Evolutionary conservation across 2,329 filamentous ascomycete species (phyloP).

Genomic region (Penicillium sp.): DNA sequence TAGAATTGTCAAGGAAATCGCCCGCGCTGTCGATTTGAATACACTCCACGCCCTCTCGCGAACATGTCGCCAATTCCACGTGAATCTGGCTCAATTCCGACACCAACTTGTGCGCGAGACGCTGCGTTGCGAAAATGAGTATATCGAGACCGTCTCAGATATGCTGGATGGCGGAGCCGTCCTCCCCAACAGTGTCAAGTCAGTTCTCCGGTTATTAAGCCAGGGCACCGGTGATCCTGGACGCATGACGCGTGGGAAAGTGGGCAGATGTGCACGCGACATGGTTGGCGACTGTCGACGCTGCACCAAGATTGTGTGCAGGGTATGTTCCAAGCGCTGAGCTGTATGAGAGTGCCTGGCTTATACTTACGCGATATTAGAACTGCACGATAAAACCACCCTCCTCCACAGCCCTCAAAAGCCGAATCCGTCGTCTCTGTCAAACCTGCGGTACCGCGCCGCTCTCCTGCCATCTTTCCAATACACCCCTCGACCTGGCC

Average conservation of each 20-base stretch:
- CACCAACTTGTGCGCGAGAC: conserved; percentile 73
- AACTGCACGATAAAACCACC: conserved; percentile 90
- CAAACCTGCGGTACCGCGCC: conserved; percentile 74
- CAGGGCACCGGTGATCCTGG: conserved; percentile 34
- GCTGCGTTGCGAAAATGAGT: conserved; percentile 78
- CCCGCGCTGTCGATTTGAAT: conserved; percentile 80
- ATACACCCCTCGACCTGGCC: conserved; percentile 38
- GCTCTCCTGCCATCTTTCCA: conserved; percentile 48
- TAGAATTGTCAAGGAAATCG: conserved; percentile 77
- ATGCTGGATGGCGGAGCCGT: conserved; percentile 48
- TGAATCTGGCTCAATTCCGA: conserved; percentile 78
- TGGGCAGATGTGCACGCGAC: conserved; percentile 81
- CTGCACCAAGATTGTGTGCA: conserved; percentile 77
- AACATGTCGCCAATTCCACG: conserved; percentile 79
- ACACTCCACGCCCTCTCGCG: conserved; percentile 80
- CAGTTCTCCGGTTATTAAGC: conserved; percentile 35
- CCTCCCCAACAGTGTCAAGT: conserved; percentile 37
- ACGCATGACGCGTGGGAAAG: conserved; percentile 65
- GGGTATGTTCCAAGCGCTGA: conserved; percentile 60
- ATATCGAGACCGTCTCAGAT: conserved; percentile 43
- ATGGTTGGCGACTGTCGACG: conserved; percentile 82
- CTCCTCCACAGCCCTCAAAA: conserved; percentile 66
- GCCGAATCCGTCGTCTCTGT: conserved; percentile 82
- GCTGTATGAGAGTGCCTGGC: conserved; percentile 3
- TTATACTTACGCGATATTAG: conserved; percentile 54